These are phyloP conservation scores for Collybia nuda DNA, from an alignment of 768 basidiomycete species.

Conservation along the genomic window DNA sequence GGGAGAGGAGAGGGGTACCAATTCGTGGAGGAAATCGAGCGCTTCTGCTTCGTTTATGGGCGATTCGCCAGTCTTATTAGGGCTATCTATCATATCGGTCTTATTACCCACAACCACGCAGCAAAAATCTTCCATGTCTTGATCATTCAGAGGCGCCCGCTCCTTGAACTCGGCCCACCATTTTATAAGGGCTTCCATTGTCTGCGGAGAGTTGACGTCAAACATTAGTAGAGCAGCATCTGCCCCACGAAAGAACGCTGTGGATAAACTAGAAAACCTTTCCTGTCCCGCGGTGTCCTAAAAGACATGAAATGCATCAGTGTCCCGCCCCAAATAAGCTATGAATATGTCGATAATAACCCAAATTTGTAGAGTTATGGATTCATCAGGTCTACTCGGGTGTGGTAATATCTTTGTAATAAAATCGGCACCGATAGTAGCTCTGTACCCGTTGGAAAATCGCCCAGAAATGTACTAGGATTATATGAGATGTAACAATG, in stretches of 20 bases:
- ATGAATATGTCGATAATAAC: constrained; percentile 22
- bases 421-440: constrained; percentile 91
- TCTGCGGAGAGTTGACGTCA: constrained; percentile 68
- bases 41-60: constrained; percentile 43
- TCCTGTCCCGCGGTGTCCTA: constrained; percentile 90
- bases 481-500: neutral
- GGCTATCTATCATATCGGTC: constrained; percentile 49
- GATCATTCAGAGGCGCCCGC: constrained; percentile 65
- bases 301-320: constrained; percentile 1
- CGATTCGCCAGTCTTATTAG: constrained; percentile 13
- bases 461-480: constrained; percentile 70
- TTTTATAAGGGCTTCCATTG: constrained; percentile 54
- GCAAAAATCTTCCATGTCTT: constrained; percentile 62
- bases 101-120: constrained; percentile 82
- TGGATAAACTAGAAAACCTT: constrained; percentile 78
- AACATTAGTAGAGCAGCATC: constrained; percentile 83
- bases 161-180: constrained; percentile 84
- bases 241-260: constrained; percentile 83
- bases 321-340: neutral
- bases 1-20: constrained; percentile 43
- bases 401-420: constrained; percentile 74
- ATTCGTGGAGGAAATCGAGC: constrained; percentile 50
- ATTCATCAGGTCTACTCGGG: constrained; percentile 50
- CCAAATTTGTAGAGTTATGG: constrained; percentile 67
- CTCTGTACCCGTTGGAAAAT: constrained; percentile 76